phyloP scores from a whole-genome alignment of 169 alveolate genomes.

The Theileria annulata region DNA sequence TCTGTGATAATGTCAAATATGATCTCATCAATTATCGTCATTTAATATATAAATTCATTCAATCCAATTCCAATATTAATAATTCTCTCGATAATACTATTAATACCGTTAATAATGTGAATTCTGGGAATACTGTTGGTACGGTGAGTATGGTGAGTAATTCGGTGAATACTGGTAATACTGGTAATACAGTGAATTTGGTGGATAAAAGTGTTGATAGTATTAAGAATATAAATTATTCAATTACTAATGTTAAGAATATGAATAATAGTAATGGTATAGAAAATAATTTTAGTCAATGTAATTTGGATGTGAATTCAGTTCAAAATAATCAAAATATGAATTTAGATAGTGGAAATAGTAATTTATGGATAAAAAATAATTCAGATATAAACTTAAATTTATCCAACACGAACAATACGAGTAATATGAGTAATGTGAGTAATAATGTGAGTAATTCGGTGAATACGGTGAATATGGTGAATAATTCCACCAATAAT shows the following conservation, averaged over 20 bases:
- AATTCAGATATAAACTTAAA: neutral
- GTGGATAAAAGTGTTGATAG: neutral
- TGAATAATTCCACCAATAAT: neutral
- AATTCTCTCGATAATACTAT: neutral
- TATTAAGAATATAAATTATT: too few relatives aligned
- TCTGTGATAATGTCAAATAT: conserved; percentile 63
- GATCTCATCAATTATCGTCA: conserved; percentile 61
- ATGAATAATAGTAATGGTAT: too few relatives aligned
- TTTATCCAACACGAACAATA: neutral
- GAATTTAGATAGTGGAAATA: neutral
- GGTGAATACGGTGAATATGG: neutral
- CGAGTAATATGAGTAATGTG: neutral
- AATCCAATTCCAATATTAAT: conserved; percentile 1
- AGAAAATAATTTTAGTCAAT: too few relatives aligned
- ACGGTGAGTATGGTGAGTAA: neutral
- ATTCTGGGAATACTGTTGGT: neutral
- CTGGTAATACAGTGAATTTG: conserved; percentile 12
- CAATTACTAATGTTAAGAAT: too few relatives aligned
- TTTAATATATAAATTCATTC: conserved; percentile 57
- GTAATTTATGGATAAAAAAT: neutral
- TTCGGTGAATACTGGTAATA: conserved; percentile 10
- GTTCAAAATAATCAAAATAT: too few relatives aligned
- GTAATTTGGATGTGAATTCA: too few relatives aligned
- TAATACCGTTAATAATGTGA: neutral
- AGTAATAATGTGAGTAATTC: neutral